phyloP scores from a whole-genome alignment of 2,329 filamentous ascomycete species.

The Arthrinium phaeospermum region DNA sequence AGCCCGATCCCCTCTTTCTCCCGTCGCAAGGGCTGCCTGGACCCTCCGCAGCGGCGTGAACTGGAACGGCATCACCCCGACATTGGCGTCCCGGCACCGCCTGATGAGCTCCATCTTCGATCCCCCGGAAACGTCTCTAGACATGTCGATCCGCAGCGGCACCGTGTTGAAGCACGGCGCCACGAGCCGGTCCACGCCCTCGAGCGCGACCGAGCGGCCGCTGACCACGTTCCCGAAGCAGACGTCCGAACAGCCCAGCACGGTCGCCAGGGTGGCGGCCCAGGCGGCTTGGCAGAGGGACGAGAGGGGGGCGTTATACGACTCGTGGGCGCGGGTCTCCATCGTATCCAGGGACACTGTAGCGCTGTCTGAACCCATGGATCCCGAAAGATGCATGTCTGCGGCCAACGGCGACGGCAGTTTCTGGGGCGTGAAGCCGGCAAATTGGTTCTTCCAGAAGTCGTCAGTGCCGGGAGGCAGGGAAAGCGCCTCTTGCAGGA shows the following conservation, averaged over 20 bases:
- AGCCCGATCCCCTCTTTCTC: constrained; percentile 45
- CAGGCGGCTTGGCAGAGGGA: constrained; percentile 75
- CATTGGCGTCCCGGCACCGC: constrained; percentile 65
- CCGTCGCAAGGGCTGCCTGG: constrained; percentile 55
- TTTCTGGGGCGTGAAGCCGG: constrained; percentile 47
- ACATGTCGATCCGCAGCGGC: constrained; percentile 67
- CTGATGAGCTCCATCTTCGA: constrained; percentile 64
- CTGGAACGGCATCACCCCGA: constrained; percentile 69
- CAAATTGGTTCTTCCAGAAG: constrained; percentile 71
- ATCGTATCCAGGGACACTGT: constrained; percentile 45
- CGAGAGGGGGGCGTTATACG: constrained; percentile 65
- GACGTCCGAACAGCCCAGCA: constrained; percentile 65
- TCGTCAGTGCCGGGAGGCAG: constrained; percentile 54
- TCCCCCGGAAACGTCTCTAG: constrained; percentile 36
- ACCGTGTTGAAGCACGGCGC: constrained; percentile 93
- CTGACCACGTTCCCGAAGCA: constrained; percentile 89
- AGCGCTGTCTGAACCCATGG: background rate
- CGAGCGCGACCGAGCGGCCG: constrained; percentile 71
- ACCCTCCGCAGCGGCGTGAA: constrained; percentile 77
- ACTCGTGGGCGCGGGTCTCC: constrained; percentile 52
- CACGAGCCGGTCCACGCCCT: constrained; percentile 73
- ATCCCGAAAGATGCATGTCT: background rate
- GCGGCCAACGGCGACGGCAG: background rate
- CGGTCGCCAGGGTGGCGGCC: constrained; percentile 66
- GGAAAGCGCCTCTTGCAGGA: constrained; percentile 64